These are phyloP conservation scores for Phaeodactylum tricornutum DNA, from an alignment of 108 stramenopile genomes.

Conservation along the genomic window DNA sequence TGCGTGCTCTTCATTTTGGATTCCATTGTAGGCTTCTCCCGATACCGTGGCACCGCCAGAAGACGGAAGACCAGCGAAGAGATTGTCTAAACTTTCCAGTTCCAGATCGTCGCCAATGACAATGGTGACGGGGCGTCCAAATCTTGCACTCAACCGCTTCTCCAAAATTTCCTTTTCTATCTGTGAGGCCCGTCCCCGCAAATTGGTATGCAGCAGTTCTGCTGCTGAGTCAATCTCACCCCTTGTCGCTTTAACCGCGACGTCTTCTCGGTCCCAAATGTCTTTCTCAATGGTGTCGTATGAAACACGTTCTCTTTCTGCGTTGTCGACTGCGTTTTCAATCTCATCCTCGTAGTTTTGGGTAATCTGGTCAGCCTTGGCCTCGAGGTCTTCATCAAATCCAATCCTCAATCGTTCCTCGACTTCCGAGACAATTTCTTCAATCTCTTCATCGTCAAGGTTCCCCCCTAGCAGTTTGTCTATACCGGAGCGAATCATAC, in stretches of 20 bases:
- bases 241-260: not conserved
- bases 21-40: too few species aligned
- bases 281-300: constrained; percentile 3
- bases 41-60: too few species aligned
- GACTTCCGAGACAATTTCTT: not conserved
- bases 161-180: constrained; percentile 11
- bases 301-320: not conserved
- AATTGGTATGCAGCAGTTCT: not conserved
- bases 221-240: constrained; percentile 1
- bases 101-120: too few species aligned
- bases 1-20: too few species aligned
- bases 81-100: too few species aligned
- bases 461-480: constrained; percentile 1
- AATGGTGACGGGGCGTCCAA: too few species aligned
- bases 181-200: not conserved
- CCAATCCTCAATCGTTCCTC: not conserved
- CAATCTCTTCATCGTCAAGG: not conserved
- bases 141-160: constrained; percentile 4
- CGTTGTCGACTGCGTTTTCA: not conserved
- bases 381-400: not conserved
- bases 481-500: not conserved
- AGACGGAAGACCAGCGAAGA: too few species aligned
- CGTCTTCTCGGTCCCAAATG: not conserved
- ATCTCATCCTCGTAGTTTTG: not conserved
- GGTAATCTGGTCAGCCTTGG: not conserved